Base-by-base conservation (phyloP, 495 filamentous ascomycete genomes). In the Lasiosphaeriaceae sp. region DNA sequence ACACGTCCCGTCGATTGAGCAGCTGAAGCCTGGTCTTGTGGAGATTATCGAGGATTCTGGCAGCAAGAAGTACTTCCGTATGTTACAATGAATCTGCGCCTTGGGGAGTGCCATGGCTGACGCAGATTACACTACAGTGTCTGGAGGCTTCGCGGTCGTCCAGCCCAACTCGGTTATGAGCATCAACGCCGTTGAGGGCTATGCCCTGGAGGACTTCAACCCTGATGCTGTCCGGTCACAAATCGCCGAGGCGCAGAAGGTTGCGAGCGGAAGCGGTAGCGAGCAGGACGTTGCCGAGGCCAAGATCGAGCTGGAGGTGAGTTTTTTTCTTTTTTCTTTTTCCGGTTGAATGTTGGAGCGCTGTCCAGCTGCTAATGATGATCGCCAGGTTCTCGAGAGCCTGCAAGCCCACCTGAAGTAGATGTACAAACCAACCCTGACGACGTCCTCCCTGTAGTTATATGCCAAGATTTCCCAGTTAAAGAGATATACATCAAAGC, bases 1-100 rank as follows among this genome's bases (percentile, higher is more conserved):
- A 81, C 94, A 99, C 85, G 95, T 99, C 63, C 93, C 94, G 46
- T 92, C 94, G 49, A 96, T 99, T 67, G 94, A 99, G 83, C 94
- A 99, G 82, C 83, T 99, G 72, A 95, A 92, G 83, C 92, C 94
- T 50, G 94, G 94, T 65, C 76, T 97, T 59, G 83, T 99, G 62
- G 94, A 97, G 78, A 80, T 99, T 64, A 85, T 97, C 65, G 94
- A 97, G 81, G 94, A 99, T 66, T 88, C 90, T 70, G 67, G 66
- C 70, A 96, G 74, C 89, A 97, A 97, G 86, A 89, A 94, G 74
- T 97, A 90, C 80, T 99, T 97, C 89, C 81, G 94, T 97, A 31
- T 9, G 26, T 31, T 31, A 9, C n/a, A n/a, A n/a, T n/a, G 26
- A 31, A 31, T 31, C 26, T 31, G 9, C 26, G 9, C 26, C 9